Percentiles rank a stretch among this genome's conserved stretches.
phyloP scores from a whole-genome alignment of 148 eudicot species.

The Silene latifolia region DNA sequence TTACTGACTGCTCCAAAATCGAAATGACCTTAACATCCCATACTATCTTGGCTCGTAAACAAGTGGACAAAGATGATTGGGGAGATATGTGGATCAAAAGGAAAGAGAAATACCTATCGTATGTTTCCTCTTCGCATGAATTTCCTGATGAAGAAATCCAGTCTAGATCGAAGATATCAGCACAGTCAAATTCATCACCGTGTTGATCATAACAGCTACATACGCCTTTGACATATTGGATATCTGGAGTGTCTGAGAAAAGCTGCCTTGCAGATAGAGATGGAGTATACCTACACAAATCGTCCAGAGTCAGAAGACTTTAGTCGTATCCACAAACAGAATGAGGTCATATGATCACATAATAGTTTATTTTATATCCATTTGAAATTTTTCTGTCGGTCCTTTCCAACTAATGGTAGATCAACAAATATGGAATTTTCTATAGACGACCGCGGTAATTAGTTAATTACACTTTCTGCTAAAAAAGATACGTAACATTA shows the following conservation, averaged over 20 bases:
- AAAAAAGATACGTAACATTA: not conserved
- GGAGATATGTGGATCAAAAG: not conserved
- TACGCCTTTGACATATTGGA: slow-evolving; percentile 40
- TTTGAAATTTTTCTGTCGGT: not conserved
- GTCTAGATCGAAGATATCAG: slow-evolving; percentile 81
- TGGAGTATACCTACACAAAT: slow-evolving; percentile 59
- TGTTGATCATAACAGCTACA: slow-evolving; percentile 44
- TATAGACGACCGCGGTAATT: not conserved
- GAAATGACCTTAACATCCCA: not conserved
- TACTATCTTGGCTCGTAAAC: not conserved
- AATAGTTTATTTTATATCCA: not conserved
- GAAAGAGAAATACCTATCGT: slow-evolving; percentile 52
- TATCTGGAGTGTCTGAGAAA: slow-evolving; percentile 47
- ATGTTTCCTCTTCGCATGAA: slow-evolving; percentile 83
- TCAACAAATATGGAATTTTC: not conserved
- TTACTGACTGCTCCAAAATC: slow-evolving; percentile 1
- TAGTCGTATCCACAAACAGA: not conserved
- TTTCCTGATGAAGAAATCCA: slow-evolving; percentile 91
- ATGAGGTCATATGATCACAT: not conserved
- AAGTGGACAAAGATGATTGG: not conserved
- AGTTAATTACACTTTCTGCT: not conserved
- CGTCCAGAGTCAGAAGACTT: not conserved
- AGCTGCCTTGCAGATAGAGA: slow-evolving; percentile 56
- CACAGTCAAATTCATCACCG: slow-evolving; percentile 57
- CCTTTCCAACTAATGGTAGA: not conserved